Conservation (phyloP, 495 filamentous ascomycete genomes). For the Hypomontagnella monticulosa region DNA sequence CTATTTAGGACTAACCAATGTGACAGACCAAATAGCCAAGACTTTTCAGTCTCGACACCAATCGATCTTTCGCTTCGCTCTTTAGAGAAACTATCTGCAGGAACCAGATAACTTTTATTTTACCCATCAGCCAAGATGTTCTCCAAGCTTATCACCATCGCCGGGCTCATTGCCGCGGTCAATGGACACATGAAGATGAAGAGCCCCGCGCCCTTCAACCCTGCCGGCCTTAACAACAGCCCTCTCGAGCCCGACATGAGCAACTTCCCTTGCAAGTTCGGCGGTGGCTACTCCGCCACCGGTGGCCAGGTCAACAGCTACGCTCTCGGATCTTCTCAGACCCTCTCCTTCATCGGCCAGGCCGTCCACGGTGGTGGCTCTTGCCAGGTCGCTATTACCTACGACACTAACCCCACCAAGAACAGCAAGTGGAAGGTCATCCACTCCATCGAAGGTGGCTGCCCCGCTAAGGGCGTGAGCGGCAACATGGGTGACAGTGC, state of each 20-base stretch:
- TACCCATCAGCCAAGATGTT: conserved; percentile 50
- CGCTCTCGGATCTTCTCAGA: conserved; percentile 65
- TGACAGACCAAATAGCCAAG: conserved; percentile 5
- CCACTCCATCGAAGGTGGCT: conserved; percentile 83
- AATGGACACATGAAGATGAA: conserved; percentile 79
- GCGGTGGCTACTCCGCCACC: conserved; percentile 51
- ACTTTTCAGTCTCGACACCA: conserved; percentile 25
- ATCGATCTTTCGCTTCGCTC: conserved; percentile 43
- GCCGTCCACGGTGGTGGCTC: conserved; percentile 89
- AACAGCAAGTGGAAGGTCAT: conserved; percentile 79
- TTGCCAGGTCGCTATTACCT: conserved; percentile 86
- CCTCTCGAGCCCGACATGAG: conserved; percentile 69
- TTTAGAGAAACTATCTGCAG: conserved; percentile 48
- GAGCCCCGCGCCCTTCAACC: conserved; percentile 73
- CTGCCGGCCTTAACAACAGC: conserved; percentile 49
- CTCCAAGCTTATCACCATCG: conserved; percentile 48
- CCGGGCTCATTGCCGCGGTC: conserved; percentile 62
- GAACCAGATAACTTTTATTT: conserved; percentile 43
- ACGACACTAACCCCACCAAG: conserved; percentile 70
- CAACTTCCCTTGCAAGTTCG: conserved; percentile 85
- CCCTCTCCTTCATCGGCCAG: conserved; percentile 64
- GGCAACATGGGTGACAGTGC: conserved; percentile 54
- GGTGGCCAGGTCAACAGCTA: conserved; percentile 57
- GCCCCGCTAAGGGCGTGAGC: conserved; percentile 64
- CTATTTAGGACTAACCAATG: background rate